Conservation (phyloP, 1,284 basidiomycete species). For the Ceratobasidium sp. region DNA sequence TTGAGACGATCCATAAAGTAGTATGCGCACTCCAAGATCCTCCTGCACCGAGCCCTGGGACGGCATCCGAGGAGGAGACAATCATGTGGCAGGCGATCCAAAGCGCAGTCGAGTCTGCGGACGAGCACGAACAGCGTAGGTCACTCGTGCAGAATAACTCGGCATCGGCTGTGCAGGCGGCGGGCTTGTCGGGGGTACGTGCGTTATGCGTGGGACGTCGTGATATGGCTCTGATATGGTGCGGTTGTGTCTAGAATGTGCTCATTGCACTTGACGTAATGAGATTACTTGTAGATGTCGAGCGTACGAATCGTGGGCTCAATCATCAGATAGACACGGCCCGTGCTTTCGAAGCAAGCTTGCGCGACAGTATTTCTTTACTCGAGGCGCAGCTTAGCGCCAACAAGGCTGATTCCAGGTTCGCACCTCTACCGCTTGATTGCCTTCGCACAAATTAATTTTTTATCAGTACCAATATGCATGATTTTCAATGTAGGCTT, state of each 20-base stretch:
- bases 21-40: constrained; percentile 21
- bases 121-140: constrained; percentile 21
- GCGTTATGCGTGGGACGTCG: background rate
- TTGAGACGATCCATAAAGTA: constrained; percentile 1
- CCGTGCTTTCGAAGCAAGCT: background rate
- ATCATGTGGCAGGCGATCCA: constrained; percentile 20
- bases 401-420: background rate
- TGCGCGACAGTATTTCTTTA: constrained; percentile 8
- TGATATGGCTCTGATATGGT: background rate
- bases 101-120: constrained; percentile 9
- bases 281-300: constrained; percentile 12
- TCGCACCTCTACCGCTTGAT: background rate
- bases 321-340: constrained; percentile 12
- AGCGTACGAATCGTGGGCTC: constrained; percentile 2
- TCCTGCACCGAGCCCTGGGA: background rate
- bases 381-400: constrained; percentile 1
- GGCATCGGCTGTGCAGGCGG: background rate
- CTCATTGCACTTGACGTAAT: constrained; percentile 6
- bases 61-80: constrained; percentile 2
- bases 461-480: background rate
- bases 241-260: background rate
- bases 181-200: constrained; percentile 9
- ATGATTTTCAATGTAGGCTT: background rate
- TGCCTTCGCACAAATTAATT: background rate
- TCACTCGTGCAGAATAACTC: constrained; percentile 1